A percentile compares a stretch with the other conserved stretches of the same genome.
Conservation (phyloP, 2,329 filamentous ascomycete species). For the Knoxdaviesia proteae region DNA sequence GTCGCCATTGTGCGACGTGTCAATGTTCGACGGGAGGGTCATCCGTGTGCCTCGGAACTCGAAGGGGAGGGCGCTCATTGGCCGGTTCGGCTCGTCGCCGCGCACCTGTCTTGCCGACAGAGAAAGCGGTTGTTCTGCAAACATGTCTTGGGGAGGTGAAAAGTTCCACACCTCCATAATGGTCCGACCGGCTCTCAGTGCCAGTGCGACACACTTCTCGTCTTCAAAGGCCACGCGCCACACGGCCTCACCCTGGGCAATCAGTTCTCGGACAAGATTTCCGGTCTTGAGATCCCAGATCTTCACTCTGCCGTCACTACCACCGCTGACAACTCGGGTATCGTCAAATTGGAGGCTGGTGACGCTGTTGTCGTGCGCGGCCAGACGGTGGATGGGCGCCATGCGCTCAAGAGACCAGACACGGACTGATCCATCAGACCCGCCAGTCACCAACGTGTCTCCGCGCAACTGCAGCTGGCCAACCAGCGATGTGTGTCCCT, state of each 20-base stretch:
- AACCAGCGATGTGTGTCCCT: slow-evolving; percentile 91
- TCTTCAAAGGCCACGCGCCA: slow-evolving; percentile 98
- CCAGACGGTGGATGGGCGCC: slow-evolving; percentile 79
- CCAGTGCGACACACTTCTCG: slow-evolving; percentile 93
- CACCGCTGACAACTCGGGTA: slow-evolving; percentile 82
- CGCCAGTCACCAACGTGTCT: slow-evolving; percentile 85
- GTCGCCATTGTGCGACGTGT: slow-evolving; percentile 21
- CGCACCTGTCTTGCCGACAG: slow-evolving; percentile 22
- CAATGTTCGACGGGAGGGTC: slow-evolving; percentile 10
- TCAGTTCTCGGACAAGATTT: slow-evolving; percentile 74
- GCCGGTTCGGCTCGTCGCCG: slow-evolving; percentile 24
- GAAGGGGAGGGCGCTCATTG: slow-evolving; percentile 27
- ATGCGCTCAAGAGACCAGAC: slow-evolving; percentile 90
- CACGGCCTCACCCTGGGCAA: slow-evolving; percentile 78
- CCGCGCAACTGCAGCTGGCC: slow-evolving; percentile 92
- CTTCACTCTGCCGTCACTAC: slow-evolving; percentile 92
- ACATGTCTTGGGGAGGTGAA: slow-evolving; percentile 57
- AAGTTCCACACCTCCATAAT: slow-evolving; percentile 99
- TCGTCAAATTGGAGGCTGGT: slow-evolving; percentile 96
- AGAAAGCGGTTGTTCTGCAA: slow-evolving; percentile 30
- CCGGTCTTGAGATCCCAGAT: slow-evolving; percentile 95
- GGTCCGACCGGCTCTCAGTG: slow-evolving; percentile 62
- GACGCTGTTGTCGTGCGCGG: slow-evolving; percentile 94
- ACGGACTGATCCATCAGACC: slow-evolving; percentile 84
- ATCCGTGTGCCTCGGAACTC: slow-evolving; percentile 18